These are phyloP conservation scores for Paraleonurus japonicus DNA, from an alignment of 257 asterid species.

Conservation along the genomic window DNA sequence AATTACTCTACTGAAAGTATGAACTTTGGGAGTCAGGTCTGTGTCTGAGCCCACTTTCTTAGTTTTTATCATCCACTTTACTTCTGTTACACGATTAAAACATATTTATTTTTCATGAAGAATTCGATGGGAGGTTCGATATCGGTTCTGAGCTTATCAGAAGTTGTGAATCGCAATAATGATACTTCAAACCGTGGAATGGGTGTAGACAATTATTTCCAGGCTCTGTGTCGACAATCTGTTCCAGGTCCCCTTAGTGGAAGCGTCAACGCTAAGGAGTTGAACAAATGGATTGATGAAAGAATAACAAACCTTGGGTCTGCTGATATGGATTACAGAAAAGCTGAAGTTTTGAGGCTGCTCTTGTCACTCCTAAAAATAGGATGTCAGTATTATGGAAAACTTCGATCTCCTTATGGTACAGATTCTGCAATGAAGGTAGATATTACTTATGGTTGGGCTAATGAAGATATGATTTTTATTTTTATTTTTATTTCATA, in stretches of 20 bases:
- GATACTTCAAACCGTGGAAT: constrained; percentile 46
- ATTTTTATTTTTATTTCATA: not conserved
- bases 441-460: constrained; percentile 8
- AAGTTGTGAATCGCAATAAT: constrained; percentile 47
- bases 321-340: constrained; percentile 49
- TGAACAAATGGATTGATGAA: constrained; percentile 93
- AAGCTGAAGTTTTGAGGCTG: constrained; percentile 63
- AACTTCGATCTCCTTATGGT: constrained; percentile 88
- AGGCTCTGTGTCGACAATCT: constrained; percentile 60
- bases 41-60: constrained; percentile 27
- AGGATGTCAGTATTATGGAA: constrained; percentile 83
- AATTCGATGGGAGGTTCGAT: constrained; percentile 58
- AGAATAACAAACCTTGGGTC: constrained; percentile 53
- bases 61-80: constrained; percentile 14
- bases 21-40: constrained; percentile 75
- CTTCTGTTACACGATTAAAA: constrained; percentile 27
- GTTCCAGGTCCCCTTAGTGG: constrained; percentile 97
- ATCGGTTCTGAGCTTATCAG: constrained; percentile 73
- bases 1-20: constrained; percentile 45
- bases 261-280: constrained; percentile 65
- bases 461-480: not conserved
- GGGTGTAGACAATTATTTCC: constrained; percentile 54
- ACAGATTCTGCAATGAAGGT: constrained; percentile 71
- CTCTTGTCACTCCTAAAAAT: constrained; percentile 81
- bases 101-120: constrained; percentile 46